phyloP scores from a whole-genome alignment of 129 eudicot genomes.

The sunflower (Helianthus annuus) region HanXRQr2.0-SUNRISE NC_035441.2:130615083-130615582 shows the following conservation, averaged over 20 bases:
- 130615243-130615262: constrained; percentile 22
- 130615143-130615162: constrained; percentile 61
- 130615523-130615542: constrained; percentile 75
- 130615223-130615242: constrained; percentile 59
- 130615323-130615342: constrained; percentile 89
- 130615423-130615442: constrained; percentile 50
- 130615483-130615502: constrained; percentile 59
- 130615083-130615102: constrained; percentile 90
- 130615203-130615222: constrained; percentile 78
- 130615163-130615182: constrained; percentile 71
- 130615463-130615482: constrained; percentile 70
- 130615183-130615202: constrained; percentile 74
- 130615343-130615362: constrained; percentile 68
- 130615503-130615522: constrained; percentile 90
- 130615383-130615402: constrained; percentile 66
- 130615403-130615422: constrained; percentile 69
- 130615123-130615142: constrained; percentile 50
- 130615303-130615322: constrained; percentile 49
- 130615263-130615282: constrained; percentile 33
- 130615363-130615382: constrained; percentile 35
- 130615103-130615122: constrained; percentile 64
- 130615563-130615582: constrained; percentile 82
- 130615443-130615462: constrained; percentile 82
- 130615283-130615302: constrained; percentile 36
- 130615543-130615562: constrained; percentile 63